Evolutionary conservation across 441 rosid species (phyloP).

Genomic region (Pelargonium citronellum): DNA sequence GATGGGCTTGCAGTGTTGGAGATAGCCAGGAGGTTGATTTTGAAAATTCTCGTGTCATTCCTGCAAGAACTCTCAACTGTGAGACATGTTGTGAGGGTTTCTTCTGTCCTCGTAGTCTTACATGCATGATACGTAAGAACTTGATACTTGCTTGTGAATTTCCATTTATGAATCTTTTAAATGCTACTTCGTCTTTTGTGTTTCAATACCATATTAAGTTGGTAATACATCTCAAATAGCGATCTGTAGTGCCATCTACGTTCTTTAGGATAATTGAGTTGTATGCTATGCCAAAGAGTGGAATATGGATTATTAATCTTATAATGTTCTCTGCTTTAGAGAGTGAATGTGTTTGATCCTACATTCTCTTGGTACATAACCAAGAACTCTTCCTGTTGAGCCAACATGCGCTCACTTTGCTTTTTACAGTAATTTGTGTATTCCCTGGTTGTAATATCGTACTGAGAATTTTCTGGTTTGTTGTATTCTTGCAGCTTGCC

Average conservation of each 20-base stretch:
- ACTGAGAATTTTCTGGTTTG: not conserved
- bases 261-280: not conserved
- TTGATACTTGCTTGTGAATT: conserved; percentile 6
- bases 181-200: not conserved
- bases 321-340: too few relatives aligned
- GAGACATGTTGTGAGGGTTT: conserved; percentile 81
- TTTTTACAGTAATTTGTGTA: not conserved
- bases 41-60: conserved; percentile 45
- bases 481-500: conserved; percentile 46
- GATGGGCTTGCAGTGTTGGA: conserved; percentile 80
- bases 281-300: not conserved
- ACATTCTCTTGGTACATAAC: too few relatives aligned
- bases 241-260: not conserved
- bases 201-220: not conserved
- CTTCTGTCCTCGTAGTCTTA: conserved; percentile 84
- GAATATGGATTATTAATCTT: too few relatives aligned
- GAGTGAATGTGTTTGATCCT: too few relatives aligned
- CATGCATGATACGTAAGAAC: conserved; percentile 95
- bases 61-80: conserved; percentile 54
- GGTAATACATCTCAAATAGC: not conserved
- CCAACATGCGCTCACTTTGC: not conserved
- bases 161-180: conserved; percentile 8
- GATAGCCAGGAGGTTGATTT: conserved; percentile 41
- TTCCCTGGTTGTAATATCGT: not conserved
- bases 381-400: too few relatives aligned